Conservation (phyloP, 208 protist species). For the Crithidia mellificae region DNA sequence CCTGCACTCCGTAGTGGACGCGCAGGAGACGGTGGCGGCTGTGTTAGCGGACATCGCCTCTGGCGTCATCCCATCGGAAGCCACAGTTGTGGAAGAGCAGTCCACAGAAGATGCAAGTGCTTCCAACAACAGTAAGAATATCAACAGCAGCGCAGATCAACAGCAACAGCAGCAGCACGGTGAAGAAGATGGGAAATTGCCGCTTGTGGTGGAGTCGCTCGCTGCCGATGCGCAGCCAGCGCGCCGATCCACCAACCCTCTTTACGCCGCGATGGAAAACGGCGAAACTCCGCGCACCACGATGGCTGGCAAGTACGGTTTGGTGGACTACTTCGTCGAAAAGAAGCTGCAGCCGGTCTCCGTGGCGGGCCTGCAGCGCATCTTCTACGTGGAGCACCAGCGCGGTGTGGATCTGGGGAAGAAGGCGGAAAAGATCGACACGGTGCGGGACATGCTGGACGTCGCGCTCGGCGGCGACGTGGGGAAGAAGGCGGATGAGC, state of each 20-base stretch:
- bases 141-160: conserved; percentile 6
- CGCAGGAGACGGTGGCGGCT: conserved; percentile 65
- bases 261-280: too few relatives aligned
- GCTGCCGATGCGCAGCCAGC: background rate
- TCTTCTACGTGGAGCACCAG: conserved; percentile 79
- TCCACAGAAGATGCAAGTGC: background rate
- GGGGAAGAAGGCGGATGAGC: conserved; percentile 66
- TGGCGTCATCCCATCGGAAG: conserved; percentile 43
- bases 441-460: conserved; percentile 82
- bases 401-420: conserved; percentile 87
- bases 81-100: conserved; percentile 12
- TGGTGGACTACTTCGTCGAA: conserved; percentile 81
- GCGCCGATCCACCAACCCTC: too few relatives aligned
- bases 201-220: conserved; percentile 11
- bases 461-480: conserved; percentile 80
- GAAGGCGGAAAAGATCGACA: conserved; percentile 75
- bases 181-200: background rate
- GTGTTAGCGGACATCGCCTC: conserved; percentile 69
- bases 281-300: conserved; percentile 24
- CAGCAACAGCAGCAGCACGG: conserved; percentile 16
- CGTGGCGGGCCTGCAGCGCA: conserved; percentile 77
- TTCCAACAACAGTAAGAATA: background rate
- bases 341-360: conserved; percentile 84
- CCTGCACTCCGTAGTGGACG: conserved; percentile 73
- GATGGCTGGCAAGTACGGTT: conserved; percentile 82